Base-by-base conservation (phyloP, 2,329 filamentous ascomycete species). In the Alternaria ethzedia region DNA sequence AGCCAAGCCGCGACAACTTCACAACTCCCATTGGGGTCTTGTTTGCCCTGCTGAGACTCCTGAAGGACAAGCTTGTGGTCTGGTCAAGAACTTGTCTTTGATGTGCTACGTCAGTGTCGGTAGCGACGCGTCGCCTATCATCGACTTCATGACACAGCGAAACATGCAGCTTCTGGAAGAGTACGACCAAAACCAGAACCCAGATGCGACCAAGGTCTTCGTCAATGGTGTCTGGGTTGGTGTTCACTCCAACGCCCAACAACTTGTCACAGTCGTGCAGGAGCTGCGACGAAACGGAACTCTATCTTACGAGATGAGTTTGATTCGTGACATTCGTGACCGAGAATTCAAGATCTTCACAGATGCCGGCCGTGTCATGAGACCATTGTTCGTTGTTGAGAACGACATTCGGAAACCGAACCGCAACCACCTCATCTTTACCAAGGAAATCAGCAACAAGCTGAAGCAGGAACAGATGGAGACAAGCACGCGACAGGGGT, bases 41-140 rank as follows among this genome's bases (percentile, higher is more conserved):
- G 95, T 99, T 17, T 99, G 96, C 80, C 96, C 96, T 28, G 95
- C 96, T 28, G 96, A 99, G 80, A 99, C 96, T 15, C 96, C 96
- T 23, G 96, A 99, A 87, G 96, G 96, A 68, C 96, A 99, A 80
- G 96, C 96, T 81, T 99, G 96, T 84, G 96, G 96, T 83, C 85
- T 99, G 68, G 96, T 99, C 81, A 99, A 99, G 86, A 99, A 99
- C 76, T 78, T 99, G 78, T 94, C 96, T 6, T 86, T 99, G 56
- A 98, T 99, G 95, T 98, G 96, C 78, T 97, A 97, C 75, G 94
- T 99, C 76, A 97, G 94, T 75, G 94, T 98, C 54, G 95, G 95
- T 74, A 96, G 94, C 28, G 93, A 94, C 15, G 92, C 92, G 17
- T 91, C 95, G 61, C 94, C 95, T 2, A 91, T 98, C 72, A 89